phyloP scores from a whole-genome alignment of 352 stramenopile species.

The Globisporangium spiculum region DNA sequence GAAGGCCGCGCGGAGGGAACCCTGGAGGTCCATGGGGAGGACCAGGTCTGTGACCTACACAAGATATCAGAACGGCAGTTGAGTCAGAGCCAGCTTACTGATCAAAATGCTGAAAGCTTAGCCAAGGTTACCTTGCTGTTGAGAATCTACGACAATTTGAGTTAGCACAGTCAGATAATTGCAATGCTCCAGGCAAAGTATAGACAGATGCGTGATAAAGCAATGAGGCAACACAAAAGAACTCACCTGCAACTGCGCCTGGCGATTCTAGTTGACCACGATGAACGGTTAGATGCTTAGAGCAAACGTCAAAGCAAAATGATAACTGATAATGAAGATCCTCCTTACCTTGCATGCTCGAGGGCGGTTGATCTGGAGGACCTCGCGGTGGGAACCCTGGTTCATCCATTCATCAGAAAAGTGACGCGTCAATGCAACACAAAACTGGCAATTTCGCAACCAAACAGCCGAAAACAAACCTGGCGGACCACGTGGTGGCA shows the following conservation, averaged over 20 bases:
- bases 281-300: not conserved
- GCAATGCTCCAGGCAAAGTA: not conserved
- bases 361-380: constrained; percentile 17
- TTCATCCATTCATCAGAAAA: not conserved
- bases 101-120: not conserved
- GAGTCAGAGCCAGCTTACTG: not conserved
- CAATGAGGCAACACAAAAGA: not conserved
- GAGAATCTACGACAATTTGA: not conserved
- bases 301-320: not conserved
- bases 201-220: not conserved
- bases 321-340: not conserved
- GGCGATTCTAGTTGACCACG: not conserved
- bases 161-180: not conserved
- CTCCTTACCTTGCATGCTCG: constrained; percentile 15
- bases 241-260: not conserved
- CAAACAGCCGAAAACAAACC: constrained; percentile 12
- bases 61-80: not conserved
- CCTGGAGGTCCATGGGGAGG: constrained; percentile 12
- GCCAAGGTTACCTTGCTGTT: constrained; percentile 6
- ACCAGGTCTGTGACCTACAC: not conserved
- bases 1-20: constrained; percentile 4
- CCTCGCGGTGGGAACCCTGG: constrained; percentile 23
- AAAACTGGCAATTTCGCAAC: not conserved
- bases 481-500: constrained; percentile 20
- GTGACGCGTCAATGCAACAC: not conserved